Evolutionary conservation across 306 rosid species (phyloP).

Genomic region (Medicago arabica): DNA sequence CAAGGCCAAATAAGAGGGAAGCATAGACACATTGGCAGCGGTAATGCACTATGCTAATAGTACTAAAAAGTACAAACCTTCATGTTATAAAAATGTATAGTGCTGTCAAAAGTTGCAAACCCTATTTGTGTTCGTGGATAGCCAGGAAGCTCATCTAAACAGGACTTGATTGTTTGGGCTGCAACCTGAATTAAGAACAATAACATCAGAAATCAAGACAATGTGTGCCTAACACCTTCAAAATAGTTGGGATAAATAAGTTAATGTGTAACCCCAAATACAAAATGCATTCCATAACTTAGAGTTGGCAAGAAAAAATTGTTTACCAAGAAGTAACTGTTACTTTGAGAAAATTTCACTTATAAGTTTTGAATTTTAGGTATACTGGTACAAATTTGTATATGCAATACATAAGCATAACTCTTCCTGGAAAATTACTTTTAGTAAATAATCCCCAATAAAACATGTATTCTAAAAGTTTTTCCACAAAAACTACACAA

Average conservation of each 20-base stretch:
- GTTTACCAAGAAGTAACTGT: conserved; percentile 11
- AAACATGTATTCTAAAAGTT: conserved; percentile 12
- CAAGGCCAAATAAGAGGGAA: conserved; percentile 17
- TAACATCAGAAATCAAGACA: conserved; percentile 34
- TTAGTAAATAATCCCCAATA: conserved; percentile 34
- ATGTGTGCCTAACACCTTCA: conserved; percentile 14
- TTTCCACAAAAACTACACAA: conserved; percentile 21
- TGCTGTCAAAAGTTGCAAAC: conserved; percentile 97
- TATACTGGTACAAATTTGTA: conserved; percentile 11
- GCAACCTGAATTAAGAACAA: conserved; percentile 66
- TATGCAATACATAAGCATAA: conserved; percentile 24
- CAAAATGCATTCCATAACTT: conserved; percentile 32
- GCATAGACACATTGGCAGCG: conserved; percentile 20
- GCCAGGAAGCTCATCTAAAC: conserved; percentile 96
- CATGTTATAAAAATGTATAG: conserved; percentile 95
- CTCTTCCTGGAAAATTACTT: conserved; percentile 7
- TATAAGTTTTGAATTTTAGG: neutral
- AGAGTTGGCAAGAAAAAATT: conserved; percentile 23
- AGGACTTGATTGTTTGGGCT: conserved; percentile 88
- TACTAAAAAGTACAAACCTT: conserved; percentile 64
- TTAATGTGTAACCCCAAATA: conserved; percentile 26
- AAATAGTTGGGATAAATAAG: conserved; percentile 13
- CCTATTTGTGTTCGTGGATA: conserved; percentile 98
- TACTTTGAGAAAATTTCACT: conserved; percentile 29
- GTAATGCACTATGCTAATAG: conserved; percentile 32